A percentile compares a stretch with the other conserved stretches of the same genome.
These are phyloP conservation scores for Cyclostephanos tholiformis DNA, from an alignment of 108 stramenopile genomes.

Conservation along the genomic window DNA sequence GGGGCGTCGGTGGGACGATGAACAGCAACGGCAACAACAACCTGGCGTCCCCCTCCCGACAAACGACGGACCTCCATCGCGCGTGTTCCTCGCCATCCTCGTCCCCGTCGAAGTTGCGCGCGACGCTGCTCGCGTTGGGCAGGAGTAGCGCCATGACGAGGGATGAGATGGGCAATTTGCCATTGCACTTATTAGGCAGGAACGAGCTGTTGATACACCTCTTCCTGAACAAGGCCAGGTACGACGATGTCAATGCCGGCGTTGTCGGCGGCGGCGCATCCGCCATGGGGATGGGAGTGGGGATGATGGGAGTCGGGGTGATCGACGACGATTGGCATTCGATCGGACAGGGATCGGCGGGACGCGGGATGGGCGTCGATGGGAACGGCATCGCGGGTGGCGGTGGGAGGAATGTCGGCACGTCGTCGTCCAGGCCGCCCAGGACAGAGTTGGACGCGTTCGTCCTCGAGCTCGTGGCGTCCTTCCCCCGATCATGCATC, in stretches of 20 bases:
- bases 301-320: background rate
- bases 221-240: conserved; percentile 48
- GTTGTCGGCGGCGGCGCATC: no score
- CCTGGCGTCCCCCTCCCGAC: background rate
- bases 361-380: background rate
- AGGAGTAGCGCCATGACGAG: conserved; percentile 12
- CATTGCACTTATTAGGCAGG: conserved; percentile 42
- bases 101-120: conserved; percentile 53
- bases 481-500: conserved; percentile 40
- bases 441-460: conserved; percentile 46
- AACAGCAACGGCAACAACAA: background rate
- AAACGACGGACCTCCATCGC: conserved; percentile 44
- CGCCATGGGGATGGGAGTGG: background rate
- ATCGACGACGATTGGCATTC: conserved; percentile 1
- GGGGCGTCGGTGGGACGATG: background rate
- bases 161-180: conserved; percentile 36
- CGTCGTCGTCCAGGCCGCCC: conserved; percentile 22
- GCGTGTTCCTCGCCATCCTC: conserved; percentile 51
- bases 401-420: conserved; percentile 24
- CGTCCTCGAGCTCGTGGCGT: conserved; percentile 42
- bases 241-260: conserved; percentile 8
- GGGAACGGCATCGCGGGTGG: background rate
- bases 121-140: conserved; percentile 50
- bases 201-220: conserved; percentile 48
- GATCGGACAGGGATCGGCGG: conserved; percentile 11